Percentiles rank a stretch among this genome's conserved stretches.
These are phyloP conservation scores for Aspergillus affinis DNA, from an alignment of 495 filamentous ascomycete species.

Conservation along the genomic window DNA sequence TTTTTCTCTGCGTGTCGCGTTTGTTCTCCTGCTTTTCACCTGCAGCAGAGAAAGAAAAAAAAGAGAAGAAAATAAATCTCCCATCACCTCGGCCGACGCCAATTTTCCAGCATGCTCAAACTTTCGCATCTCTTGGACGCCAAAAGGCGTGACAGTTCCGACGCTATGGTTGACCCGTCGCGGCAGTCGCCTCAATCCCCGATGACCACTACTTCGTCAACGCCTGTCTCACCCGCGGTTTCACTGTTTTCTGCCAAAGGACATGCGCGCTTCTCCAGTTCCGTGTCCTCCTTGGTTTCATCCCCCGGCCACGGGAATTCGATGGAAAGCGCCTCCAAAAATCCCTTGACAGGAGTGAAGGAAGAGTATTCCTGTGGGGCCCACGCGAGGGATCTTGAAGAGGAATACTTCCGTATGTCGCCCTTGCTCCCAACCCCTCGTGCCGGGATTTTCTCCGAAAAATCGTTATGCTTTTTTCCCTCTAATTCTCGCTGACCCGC, in stretches of 20 bases:
- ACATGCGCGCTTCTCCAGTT: slow-evolving; percentile 52
- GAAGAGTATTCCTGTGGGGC: slow-evolving; percentile 45
- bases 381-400: slow-evolving; percentile 43
- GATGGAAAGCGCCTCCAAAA: slow-evolving; percentile 48
- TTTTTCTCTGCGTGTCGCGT: slow-evolving; percentile 14
- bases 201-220: slow-evolving; percentile 38
- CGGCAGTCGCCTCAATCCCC: slow-evolving; percentile 31
- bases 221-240: slow-evolving; percentile 44
- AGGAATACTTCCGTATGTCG: slow-evolving; percentile 47
- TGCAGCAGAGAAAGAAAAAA: slow-evolving; percentile 10
- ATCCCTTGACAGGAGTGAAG: slow-evolving; percentile 52
- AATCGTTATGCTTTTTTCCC: not conserved
- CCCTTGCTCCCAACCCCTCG: slow-evolving; percentile 20
- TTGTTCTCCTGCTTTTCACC: slow-evolving; percentile 10
- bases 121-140: slow-evolving; percentile 28
- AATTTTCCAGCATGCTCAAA: slow-evolving; percentile 26
- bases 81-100: not conserved
- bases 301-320: slow-evolving; percentile 50
- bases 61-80: slow-evolving; percentile 18
- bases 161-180: slow-evolving; percentile 23
- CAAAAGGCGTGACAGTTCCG: slow-evolving; percentile 29
- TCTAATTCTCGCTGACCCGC: slow-evolving; percentile 7
- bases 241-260: slow-evolving; percentile 44
- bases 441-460: slow-evolving; percentile 12
- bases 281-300: slow-evolving; percentile 60